Percentiles rank a stretch among this genome's conserved stretches.
Evolutionary conservation across 23 red algal genomes (phyloP).

Genomic region (Agarophyton chilense): DNA sequence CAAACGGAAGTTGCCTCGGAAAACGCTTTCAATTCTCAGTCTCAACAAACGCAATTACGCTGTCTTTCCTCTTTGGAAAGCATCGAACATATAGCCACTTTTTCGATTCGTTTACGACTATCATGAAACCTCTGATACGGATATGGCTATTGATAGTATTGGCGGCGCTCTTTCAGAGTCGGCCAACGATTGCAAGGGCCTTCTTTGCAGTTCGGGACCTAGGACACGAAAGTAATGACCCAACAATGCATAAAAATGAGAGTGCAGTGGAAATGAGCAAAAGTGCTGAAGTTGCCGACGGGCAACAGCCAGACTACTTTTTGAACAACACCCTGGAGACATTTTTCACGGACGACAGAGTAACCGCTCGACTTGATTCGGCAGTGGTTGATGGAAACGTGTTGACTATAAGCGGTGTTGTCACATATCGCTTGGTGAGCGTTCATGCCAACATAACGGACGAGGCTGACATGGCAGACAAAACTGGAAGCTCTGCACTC

Average conservation of each 20-base stretch:
- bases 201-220: neutral
- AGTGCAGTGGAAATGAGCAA: neutral
- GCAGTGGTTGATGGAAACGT: neutral
- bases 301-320: neutral
- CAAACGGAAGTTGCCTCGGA: no score
- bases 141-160: neutral
- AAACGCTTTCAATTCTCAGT: no score
- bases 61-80: no score
- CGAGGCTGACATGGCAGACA: conserved; percentile 4
- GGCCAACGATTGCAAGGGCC: neutral
- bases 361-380: conserved; percentile 1
- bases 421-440: neutral
- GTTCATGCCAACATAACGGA: conserved; percentile 3
- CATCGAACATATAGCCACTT: neutral
- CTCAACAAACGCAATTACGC: no score
- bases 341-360: conserved; percentile 18
- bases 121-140: neutral
- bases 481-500: conserved; percentile 16
- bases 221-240: neutral
- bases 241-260: neutral
- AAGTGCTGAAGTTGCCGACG: neutral
- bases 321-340: neutral
- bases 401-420: neutral
- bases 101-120: neutral
- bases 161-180: neutral